Conservation (phyloP, 2,329 filamentous ascomycete species). For the Dothideomycetidae sp. region DNA sequence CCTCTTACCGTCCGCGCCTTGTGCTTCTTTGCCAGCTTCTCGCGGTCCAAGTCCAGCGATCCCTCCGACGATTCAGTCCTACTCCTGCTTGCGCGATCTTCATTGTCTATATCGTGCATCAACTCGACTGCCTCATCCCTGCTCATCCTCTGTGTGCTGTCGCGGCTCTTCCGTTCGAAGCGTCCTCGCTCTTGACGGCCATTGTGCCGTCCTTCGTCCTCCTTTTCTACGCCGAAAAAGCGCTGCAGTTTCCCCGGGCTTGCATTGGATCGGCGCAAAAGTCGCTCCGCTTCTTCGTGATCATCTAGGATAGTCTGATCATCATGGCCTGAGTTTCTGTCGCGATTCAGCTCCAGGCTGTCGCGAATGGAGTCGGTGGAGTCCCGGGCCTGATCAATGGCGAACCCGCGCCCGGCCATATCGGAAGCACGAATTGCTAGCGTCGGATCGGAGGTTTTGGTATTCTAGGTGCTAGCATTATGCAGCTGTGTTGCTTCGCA, state of each 20-base stretch:
- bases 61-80: slow-evolving; percentile 40
- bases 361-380: slow-evolving; percentile 2
- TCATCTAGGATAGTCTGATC: slow-evolving; percentile 30
- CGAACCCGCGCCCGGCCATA: slow-evolving; percentile 6
- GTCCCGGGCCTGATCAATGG: slow-evolving; percentile 6
- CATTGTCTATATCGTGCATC: slow-evolving; percentile 88
- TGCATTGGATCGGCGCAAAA: slow-evolving; percentile 22
- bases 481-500: too few relatives aligned
- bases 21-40: slow-evolving; percentile 39
- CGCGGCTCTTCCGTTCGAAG: slow-evolving; percentile 16
- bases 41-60: slow-evolving; percentile 33
- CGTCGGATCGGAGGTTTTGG: too few relatives aligned
- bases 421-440: too few relatives aligned
- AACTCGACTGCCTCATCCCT: slow-evolving; percentile 56
- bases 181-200: slow-evolving; percentile 24
- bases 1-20: slow-evolving; percentile 13
- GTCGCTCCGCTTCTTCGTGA: slow-evolving; percentile 33
- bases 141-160: slow-evolving; percentile 30
- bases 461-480: too few relatives aligned
- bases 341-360: slow-evolving; percentile 1
- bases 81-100: slow-evolving; percentile 57
- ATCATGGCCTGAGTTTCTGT: slow-evolving; percentile 1
- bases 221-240: slow-evolving; percentile 18
- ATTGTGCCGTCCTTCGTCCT: slow-evolving; percentile 10
- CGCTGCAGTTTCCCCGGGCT: slow-evolving; percentile 12